Evolutionary conservation across 306 rosid genomes (phyloP).

Genomic region (Canavalia ensiformis): DNA sequence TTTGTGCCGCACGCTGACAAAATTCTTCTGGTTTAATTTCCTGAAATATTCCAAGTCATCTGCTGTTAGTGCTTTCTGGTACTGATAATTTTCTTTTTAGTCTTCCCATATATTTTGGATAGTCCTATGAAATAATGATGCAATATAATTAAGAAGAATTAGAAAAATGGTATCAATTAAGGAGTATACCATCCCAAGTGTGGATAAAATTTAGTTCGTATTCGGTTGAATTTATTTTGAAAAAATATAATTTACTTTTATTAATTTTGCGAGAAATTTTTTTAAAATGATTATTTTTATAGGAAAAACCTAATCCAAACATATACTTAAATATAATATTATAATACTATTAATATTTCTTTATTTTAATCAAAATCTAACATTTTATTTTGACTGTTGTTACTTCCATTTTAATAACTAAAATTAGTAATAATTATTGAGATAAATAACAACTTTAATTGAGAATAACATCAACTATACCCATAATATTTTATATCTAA

Average conservation of each 20-base stretch:
- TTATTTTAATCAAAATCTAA: neutral
- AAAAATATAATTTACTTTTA: no score
- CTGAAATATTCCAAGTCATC: neutral
- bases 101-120: neutral
- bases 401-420: neutral
- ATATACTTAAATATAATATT: no score
- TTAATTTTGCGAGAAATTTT: no score
- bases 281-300: no score
- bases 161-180: no score
- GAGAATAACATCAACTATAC: neutral
- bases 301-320: no score
- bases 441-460: neutral
- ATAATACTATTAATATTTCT: no score
- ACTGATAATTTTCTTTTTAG: neutral
- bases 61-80: neutral
- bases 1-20: neutral
- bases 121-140: neutral
- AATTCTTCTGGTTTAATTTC: slow-evolving; percentile 8
- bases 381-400: neutral
- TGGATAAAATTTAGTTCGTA: no score
- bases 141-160: no score
- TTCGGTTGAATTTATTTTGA: no score
- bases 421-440: neutral
- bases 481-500: neutral
- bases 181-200: no score